Conservation (phyloP, 2,329 filamentous ascomycete species). For the Aspergillus sp. region DNA sequence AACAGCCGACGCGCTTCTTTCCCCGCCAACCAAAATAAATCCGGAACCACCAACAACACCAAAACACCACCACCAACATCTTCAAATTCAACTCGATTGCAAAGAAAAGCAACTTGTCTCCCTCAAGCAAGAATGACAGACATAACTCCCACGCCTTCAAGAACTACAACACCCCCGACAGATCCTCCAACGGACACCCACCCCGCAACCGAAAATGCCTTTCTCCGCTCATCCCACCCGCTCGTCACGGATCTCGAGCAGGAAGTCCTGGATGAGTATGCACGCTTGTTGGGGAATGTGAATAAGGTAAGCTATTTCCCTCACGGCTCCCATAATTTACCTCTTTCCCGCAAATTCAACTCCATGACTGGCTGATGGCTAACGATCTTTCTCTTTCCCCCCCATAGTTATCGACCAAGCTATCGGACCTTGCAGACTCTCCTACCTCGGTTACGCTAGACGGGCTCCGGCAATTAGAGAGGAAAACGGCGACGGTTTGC, state of each 20-base stretch:
- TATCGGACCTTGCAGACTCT: constrained; percentile 61
- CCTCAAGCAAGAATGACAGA: background rate
- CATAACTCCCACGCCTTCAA: background rate
- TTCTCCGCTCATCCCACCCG: constrained; percentile 37
- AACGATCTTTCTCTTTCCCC: background rate
- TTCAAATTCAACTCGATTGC: background rate
- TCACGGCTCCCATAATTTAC: too few species aligned
- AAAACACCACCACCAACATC: background rate
- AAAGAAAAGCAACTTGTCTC: background rate
- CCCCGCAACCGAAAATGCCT: constrained; percentile 31
- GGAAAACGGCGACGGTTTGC: constrained; percentile 93
- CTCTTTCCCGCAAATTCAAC: too few species aligned
- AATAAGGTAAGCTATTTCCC: constrained; percentile 63
- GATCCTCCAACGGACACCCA: constrained; percentile 5
- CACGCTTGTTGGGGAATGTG: constrained; percentile 82
- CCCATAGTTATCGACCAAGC: constrained; percentile 33
- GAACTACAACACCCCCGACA: background rate
- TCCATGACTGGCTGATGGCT: background rate
- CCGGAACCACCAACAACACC: background rate
- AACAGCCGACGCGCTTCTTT: background rate
- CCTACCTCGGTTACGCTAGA: constrained; percentile 74
- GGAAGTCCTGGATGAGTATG: constrained; percentile 92
- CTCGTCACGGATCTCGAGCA: constrained; percentile 77
- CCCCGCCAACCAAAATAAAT: constrained; percentile 1
- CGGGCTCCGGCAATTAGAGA: constrained; percentile 80